Percentiles rank a stretch among this genome's conserved stretches.
phyloP scores from a whole-genome alignment of 495 filamentous ascomycete genomes.

The Talaromyces proteolyticus region DNA sequence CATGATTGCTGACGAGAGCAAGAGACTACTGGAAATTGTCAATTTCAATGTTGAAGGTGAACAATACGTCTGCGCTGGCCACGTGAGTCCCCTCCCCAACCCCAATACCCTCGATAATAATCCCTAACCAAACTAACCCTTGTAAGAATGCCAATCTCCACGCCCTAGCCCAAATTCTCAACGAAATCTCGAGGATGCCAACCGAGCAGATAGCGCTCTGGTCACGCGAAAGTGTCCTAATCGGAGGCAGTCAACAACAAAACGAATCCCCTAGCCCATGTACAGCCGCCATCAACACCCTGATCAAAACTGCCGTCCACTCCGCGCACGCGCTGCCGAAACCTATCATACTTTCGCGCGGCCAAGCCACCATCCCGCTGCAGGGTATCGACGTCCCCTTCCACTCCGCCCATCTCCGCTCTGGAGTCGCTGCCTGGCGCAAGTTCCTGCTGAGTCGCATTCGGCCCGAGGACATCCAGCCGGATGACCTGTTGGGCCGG shows the following conservation, averaged over 20 bases:
- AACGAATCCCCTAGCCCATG: no score
- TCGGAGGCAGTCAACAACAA: no score
- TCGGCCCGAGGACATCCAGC: slow-evolving; percentile 94
- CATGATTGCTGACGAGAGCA: slow-evolving; percentile 83
- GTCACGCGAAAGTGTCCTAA: no score
- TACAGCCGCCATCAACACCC: no score
- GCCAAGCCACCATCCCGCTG: slow-evolving; percentile 94
- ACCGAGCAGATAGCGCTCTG: no score
- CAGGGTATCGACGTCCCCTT: slow-evolving; percentile 97
- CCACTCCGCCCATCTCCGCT: slow-evolving; percentile 94
- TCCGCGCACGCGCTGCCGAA: slow-evolving; percentile 77
- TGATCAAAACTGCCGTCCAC: no score
- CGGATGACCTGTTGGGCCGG: slow-evolving; percentile 89
- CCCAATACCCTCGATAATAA: no score
- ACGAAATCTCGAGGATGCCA: no score
- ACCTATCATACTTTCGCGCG: slow-evolving; percentile 83
- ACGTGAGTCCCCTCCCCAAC: no score
- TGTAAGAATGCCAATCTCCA: no score
- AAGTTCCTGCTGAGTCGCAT: slow-evolving; percentile 73
- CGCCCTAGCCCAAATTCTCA: no score
- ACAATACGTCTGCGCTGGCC: slow-evolving; percentile 94
- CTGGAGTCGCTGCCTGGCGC: slow-evolving; percentile 96
- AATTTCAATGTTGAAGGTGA: slow-evolving; percentile 97
- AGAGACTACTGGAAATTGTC: slow-evolving; percentile 96
- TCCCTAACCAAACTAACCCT: no score